Evolutionary conservation across 768 basidiomycete genomes (phyloP).

Genomic region (Imleria badia): DNA sequence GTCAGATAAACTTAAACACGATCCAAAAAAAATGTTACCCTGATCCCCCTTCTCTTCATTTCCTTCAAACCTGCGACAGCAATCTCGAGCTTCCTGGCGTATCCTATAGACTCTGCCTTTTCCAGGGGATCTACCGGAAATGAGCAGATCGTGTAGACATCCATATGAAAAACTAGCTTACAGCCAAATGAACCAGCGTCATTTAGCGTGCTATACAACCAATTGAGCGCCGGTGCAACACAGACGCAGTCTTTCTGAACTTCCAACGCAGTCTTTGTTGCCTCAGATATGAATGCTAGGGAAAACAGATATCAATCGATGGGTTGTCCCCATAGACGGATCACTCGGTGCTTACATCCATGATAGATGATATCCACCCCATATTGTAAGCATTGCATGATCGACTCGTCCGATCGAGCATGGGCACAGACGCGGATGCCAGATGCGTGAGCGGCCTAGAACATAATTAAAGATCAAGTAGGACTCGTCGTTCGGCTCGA

Average conservation of each 20-base stretch:
- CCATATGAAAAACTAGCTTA: not conserved
- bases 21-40: not conserved
- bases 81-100: not conserved
- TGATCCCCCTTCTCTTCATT: not conserved
- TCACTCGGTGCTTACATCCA: not conserved
- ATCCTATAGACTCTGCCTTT: not conserved
- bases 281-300: not conserved
- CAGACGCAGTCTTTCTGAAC: not conserved
- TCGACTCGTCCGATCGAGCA: not conserved
- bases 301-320: not conserved
- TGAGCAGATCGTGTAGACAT: not conserved
- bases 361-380: not conserved
- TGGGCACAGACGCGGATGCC: not conserved
- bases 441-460: not conserved
- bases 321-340: not conserved
- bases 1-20: not conserved
- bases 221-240: not conserved
- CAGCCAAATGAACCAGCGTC: not conserved
- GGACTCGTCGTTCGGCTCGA: not conserved
- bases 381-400: not conserved
- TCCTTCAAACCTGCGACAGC: not conserved
- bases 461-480: not conserved
- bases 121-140: not conserved
- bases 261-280: not conserved
- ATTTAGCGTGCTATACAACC: not conserved